Percentiles rank a stretch among this genome's conserved stretches.
Evolutionary conservation across 2,329 filamentous ascomycete genomes (phyloP).

Genomic region (Helicocarpus griseus): DNA sequence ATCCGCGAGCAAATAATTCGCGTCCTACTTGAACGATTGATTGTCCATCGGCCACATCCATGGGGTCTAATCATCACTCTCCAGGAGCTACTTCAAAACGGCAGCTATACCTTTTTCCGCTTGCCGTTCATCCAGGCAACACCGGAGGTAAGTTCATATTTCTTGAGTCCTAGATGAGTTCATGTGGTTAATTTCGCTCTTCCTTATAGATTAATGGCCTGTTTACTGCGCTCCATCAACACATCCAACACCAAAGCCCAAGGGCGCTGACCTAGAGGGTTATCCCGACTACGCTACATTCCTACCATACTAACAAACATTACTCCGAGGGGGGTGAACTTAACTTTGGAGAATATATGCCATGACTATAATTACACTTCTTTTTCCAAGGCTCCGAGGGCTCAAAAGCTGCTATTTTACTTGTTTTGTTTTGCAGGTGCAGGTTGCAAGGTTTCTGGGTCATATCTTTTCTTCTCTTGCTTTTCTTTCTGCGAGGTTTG

Average conservation of each 20-base stretch:
- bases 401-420: not conserved
- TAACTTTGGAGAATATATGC: not conserved
- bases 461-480: not conserved
- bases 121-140: slow-evolving; percentile 83
- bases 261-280: slow-evolving; percentile 14
- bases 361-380: slow-evolving; percentile 1
- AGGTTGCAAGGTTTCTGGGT: slow-evolving; percentile 1
- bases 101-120: slow-evolving; percentile 84
- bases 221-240: slow-evolving; percentile 36
- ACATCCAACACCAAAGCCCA: slow-evolving; percentile 41
- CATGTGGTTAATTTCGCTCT: not conserved
- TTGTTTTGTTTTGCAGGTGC: not conserved
- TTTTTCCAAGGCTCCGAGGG: not conserved
- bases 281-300: not conserved
- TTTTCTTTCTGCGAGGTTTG: slow-evolving; percentile 1
- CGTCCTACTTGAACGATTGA: slow-evolving; percentile 75
- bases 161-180: slow-evolving; percentile 9
- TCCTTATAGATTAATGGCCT: slow-evolving; percentile 32
- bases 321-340: not conserved
- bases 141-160: slow-evolving; percentile 64
- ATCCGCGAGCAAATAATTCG: slow-evolving; percentile 86
- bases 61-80: slow-evolving; percentile 89
- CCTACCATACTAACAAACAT: not conserved
- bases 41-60: slow-evolving; percentile 84
- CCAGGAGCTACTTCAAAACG: slow-evolving; percentile 83